A percentile compares a stretch with the other conserved stretches of the same genome.
phyloP scores from a whole-genome alignment of 768 basidiomycete species.

The Rhodotorula taiwanensis region DNA sequence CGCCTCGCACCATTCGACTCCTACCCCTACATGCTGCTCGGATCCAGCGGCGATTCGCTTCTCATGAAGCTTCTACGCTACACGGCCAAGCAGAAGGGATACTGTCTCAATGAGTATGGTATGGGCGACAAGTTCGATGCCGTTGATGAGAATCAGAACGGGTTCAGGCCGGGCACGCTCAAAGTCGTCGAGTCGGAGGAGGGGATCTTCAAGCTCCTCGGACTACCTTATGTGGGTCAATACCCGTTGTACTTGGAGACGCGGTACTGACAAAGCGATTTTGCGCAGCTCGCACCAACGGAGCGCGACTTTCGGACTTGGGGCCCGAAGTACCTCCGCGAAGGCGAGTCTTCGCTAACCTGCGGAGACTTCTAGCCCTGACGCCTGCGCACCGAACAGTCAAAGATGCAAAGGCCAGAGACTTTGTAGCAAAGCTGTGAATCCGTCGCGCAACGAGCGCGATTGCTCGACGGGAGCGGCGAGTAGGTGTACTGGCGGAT shows the following conservation, averaged over 20 bases:
- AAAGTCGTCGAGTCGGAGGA: constrained; percentile 31
- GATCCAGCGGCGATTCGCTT: constrained; percentile 28
- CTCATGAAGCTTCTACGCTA: constrained; percentile 32
- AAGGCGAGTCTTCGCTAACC: neutral
- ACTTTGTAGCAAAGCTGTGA: neutral
- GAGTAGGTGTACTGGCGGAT: too few species aligned
- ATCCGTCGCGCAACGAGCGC: too few species aligned
- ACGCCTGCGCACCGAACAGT: too few species aligned
- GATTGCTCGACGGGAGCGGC: too few species aligned
- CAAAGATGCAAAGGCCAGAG: too few species aligned
- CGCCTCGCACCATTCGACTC: constrained; percentile 22
- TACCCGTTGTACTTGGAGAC: too few species aligned
- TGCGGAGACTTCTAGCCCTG: neutral
- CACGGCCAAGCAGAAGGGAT: constrained; percentile 26
- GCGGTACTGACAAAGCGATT: too few species aligned
- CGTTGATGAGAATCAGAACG: constrained; percentile 18
- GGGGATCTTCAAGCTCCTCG: constrained; percentile 35
- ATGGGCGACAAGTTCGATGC: constrained; percentile 22
- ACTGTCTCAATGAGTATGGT: constrained; percentile 34
- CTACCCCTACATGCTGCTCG: constrained; percentile 31
- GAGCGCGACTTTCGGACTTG: constrained; percentile 21
- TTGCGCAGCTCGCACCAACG: constrained; percentile 24
- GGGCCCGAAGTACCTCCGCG: neutral
- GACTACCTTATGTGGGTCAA: constrained; percentile 23
- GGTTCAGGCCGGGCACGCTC: constrained; percentile 24